Percentiles rank a stretch among this genome's conserved stretches.
Conservation (phyloP, 2,329 filamentous ascomycete genomes). For the Apiospora saccharicola region DNA sequence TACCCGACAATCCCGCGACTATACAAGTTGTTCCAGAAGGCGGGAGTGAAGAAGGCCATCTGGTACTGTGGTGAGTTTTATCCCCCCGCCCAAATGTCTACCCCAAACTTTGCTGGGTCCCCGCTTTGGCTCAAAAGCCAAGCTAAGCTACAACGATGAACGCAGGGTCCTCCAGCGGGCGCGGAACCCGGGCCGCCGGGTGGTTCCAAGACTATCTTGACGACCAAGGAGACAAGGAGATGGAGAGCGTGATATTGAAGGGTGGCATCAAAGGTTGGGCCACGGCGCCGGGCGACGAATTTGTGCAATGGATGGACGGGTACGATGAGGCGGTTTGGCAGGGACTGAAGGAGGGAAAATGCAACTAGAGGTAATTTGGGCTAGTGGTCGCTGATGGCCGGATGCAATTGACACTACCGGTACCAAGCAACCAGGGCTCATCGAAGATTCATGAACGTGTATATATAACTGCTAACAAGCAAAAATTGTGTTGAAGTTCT, state of each 20-base stretch:
- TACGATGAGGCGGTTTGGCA: conserved; percentile 43
- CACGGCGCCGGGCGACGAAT: conserved; percentile 54
- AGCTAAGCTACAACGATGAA: no score
- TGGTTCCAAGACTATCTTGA: conserved; percentile 63
- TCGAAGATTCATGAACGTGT: no score
- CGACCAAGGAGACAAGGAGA: conserved; percentile 46
- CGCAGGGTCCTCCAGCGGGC: conserved; percentile 61
- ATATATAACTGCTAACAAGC: no score
- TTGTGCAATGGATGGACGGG: conserved; percentile 55
- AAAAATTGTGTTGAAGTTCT: no score
- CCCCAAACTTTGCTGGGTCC: no score
- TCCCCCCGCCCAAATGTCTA: background rate
- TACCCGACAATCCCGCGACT: conserved; percentile 51
- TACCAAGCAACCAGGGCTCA: no score
- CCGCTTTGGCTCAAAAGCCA: no score
- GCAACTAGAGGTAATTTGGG: background rate
- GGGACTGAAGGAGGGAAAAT: background rate
- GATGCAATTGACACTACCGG: no score
- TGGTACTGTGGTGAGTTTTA: conserved; percentile 55
- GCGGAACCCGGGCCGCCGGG: conserved; percentile 60
- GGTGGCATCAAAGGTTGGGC: conserved; percentile 65
- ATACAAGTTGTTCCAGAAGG: conserved; percentile 51
- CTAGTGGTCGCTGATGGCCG: background rate
- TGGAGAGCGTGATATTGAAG: conserved; percentile 57
- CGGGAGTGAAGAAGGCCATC: conserved; percentile 49